Evolutionary conservation across 2,329 filamentous ascomycete genomes (phyloP), one percentile per base, ranked within the genome.

Genomic region (Sporothrix brasiliensis): DNA sequence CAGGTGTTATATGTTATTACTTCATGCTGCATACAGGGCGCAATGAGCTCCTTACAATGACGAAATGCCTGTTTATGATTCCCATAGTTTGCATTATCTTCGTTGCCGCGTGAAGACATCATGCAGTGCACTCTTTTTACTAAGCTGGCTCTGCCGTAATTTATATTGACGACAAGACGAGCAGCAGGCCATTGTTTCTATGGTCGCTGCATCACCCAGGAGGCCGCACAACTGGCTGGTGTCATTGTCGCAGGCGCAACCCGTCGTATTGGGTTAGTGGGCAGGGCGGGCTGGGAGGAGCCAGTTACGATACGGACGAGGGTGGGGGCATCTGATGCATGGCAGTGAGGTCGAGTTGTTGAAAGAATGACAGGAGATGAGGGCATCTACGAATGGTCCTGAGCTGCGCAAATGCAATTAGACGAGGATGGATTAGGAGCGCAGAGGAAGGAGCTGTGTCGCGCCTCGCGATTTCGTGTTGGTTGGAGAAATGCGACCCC

Each of bases 401-500:
- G 34, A 69, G 19, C 27, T 69, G 68, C 13, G 58, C n/a, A 47
- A 44, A 61, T 24, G 39, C n/a, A 61, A 21, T 47, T n/a, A 47
- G 39, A 39, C 21, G 39, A 61, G n/a, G 19, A 3, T 9, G n/a
- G n/a, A 24, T 30, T 30, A 30, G 27, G 10, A 49, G 27, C 16
- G 30, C 30, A 41, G 39, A 63, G 47, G 56, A 56, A 56, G 58
- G 44, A 60, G 44, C 67, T 60, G 19, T 21, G 49, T 70, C 61
- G 69, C 69, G 19, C 52, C 30, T 70, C 69, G 61, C 69, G 50
- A 47, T 50, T 50, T 69, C 49, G 7, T 54, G 16, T 52, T 56
- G 39, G 49, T 24, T 56, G 39, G 49, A 27, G 52, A 56, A 65
- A 39, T 27, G 21, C 24, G 50, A 54, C 53, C 44, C 34, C 49